Evolutionary conservation across 331 rosid genomes (phyloP).

Genomic region (Cydonia oblonga): DNA sequence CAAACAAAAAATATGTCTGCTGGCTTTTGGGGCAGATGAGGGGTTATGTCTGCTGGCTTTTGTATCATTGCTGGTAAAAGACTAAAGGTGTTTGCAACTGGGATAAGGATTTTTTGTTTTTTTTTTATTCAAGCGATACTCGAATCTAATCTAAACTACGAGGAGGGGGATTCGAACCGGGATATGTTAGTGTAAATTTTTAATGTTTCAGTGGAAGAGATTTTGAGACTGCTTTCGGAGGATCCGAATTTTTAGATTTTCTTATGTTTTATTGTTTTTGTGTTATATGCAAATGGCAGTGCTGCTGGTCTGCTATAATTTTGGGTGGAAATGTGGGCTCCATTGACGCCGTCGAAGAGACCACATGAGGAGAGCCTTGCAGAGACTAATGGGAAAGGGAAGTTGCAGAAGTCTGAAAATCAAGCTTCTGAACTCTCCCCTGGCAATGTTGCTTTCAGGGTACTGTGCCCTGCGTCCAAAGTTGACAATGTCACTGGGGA

Average conservation of each 20-base stretch:
- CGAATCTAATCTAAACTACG: neutral
- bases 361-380: slow-evolving; percentile 27
- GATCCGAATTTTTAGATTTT: neutral
- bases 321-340: slow-evolving; percentile 34
- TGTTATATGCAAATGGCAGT: neutral
- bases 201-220: no score
- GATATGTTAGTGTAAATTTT: neutral
- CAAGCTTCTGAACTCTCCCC: slow-evolving; percentile 20
- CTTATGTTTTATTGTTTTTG: neutral
- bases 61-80: neutral
- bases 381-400: slow-evolving; percentile 50
- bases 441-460: slow-evolving; percentile 37
- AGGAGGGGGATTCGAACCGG: no score
- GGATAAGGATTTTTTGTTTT: neutral
- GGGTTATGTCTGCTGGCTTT: neutral
- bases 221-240: neutral
- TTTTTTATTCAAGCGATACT: neutral
- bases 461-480: slow-evolving; percentile 55
- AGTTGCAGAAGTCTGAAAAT: slow-evolving; percentile 41
- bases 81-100: neutral
- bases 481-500: slow-evolving; percentile 50
- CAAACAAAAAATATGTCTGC: neutral
- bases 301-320: slow-evolving; percentile 11
- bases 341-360: slow-evolving; percentile 70
- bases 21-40: neutral